These are phyloP conservation scores for Naganishia vaughanmartiniae DNA, from an alignment of 768 basidiomycete genomes.

Conservation along the genomic window DNA sequence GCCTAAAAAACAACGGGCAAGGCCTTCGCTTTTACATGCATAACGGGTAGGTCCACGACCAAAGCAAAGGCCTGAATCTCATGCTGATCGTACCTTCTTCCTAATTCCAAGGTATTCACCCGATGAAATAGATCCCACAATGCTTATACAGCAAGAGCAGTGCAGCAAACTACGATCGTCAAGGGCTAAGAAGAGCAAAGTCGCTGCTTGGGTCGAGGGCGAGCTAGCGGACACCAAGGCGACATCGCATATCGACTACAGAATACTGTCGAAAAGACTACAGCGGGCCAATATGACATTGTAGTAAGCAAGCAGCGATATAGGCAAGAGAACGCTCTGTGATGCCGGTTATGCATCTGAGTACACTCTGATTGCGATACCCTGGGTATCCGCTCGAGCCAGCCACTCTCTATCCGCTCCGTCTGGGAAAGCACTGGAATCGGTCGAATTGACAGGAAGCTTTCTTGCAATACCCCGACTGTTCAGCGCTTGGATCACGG, in stretches of 20 bases:
- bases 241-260: conserved; percentile 17
- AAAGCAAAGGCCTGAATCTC: too few species aligned
- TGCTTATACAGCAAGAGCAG: conserved; percentile 13
- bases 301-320: too few species aligned
- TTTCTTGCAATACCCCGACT: not conserved
- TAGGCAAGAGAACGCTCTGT: not conserved
- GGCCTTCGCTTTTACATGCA: conserved; percentile 11
- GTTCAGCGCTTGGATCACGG: not conserved
- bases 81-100: not conserved
- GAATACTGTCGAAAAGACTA: conserved; percentile 10
- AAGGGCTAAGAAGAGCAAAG: not conserved
- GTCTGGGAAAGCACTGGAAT: not conserved
- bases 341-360: not conserved
- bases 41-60: conserved; percentile 1
- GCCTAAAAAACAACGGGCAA: conserved; percentile 12
- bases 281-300: not conserved
- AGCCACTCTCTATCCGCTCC: not conserved
- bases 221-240: conserved; percentile 2
- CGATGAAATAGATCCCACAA: conserved; percentile 12
- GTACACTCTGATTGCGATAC: conserved; percentile 17
- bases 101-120: not conserved
- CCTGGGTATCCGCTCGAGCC: conserved; percentile 2
- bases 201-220: not conserved
- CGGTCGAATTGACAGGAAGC: not conserved
- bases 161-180: conserved; percentile 5